Conservation (phyloP, 2,329 filamentous ascomycete genomes). For the Thelonectria discophora region DNA sequence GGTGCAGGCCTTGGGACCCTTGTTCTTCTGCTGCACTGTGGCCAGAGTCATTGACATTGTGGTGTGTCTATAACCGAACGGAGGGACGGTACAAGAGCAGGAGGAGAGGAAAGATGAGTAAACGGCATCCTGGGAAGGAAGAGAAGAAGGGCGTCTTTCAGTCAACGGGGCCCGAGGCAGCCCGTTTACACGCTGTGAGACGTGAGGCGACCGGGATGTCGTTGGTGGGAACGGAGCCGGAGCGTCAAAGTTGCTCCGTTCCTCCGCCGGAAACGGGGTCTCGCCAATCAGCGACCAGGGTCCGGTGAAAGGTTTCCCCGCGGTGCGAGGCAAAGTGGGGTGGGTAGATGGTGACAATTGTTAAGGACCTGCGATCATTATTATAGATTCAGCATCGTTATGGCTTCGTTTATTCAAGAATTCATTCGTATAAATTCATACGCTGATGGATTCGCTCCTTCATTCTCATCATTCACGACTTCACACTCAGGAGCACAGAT, state of each 20-base stretch:
- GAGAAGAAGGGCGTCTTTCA: slow-evolving; percentile 17
- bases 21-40: slow-evolving; percentile 45
- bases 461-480: no score
- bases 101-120: slow-evolving; percentile 18
- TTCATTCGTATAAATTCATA: no score
- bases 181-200: slow-evolving; percentile 31
- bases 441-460: no score
- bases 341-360: no score
- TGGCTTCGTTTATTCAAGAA: no score
- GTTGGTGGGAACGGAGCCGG: slow-evolving; percentile 38
- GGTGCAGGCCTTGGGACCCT: slow-evolving; percentile 59
- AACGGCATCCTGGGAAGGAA: slow-evolving; percentile 26
- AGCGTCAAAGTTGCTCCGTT: slow-evolving; percentile 41
- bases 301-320: background rate
- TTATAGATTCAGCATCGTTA: no score
- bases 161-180: slow-evolving; percentile 27
- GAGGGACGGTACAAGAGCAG: slow-evolving; percentile 29
- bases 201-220: slow-evolving; percentile 26
- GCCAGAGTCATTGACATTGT: no score
- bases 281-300: background rate
- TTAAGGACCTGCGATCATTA: no score
- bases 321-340: no score
- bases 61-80: no score
- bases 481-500: no score
- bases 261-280: slow-evolving; percentile 37